Percentiles rank a stretch among this genome's conserved stretches.
Conservation (phyloP, 345 rosid genomes). For the Eucalyptus albens region DNA sequence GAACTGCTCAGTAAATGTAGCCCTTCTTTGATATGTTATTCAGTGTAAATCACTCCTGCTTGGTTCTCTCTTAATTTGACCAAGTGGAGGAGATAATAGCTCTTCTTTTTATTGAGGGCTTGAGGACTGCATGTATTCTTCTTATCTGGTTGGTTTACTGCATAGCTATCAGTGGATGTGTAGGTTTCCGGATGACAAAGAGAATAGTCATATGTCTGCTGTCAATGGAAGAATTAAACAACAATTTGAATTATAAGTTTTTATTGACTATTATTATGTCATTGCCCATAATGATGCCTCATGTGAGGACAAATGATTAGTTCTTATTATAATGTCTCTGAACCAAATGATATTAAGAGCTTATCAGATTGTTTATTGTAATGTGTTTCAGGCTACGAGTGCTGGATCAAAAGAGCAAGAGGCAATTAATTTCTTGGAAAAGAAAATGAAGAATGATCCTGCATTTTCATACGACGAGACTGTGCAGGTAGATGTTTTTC, state of each 20-base stretch:
- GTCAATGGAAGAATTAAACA: neutral
- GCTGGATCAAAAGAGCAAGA: slow-evolving; percentile 98
- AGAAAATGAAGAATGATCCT: slow-evolving; percentile 97
- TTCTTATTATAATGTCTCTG: neutral
- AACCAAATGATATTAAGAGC: neutral
- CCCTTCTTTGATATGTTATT: neutral
- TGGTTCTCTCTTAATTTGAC: neutral
- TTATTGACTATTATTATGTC: neutral
- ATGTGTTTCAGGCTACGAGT: slow-evolving; percentile 74
- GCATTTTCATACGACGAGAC: slow-evolving; percentile 80
- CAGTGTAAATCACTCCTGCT: neutral
- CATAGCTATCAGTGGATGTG: neutral
- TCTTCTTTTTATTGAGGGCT: neutral
- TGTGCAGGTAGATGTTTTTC: slow-evolving; percentile 58
- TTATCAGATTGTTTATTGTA: neutral
- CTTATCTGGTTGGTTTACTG: neutral
- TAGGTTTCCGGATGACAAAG: neutral
- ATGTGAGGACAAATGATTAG: neutral
- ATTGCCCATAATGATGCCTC: neutral
- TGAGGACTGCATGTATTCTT: neutral
- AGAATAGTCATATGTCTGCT: neutral
- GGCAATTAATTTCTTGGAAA: slow-evolving; percentile 96
- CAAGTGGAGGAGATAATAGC: neutral
- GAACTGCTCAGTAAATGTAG: neutral
- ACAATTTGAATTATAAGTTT: neutral